Evolutionary conservation across 768 basidiomycete species (phyloP).

Genomic region (Dioszegia aurantiaca): DNA sequence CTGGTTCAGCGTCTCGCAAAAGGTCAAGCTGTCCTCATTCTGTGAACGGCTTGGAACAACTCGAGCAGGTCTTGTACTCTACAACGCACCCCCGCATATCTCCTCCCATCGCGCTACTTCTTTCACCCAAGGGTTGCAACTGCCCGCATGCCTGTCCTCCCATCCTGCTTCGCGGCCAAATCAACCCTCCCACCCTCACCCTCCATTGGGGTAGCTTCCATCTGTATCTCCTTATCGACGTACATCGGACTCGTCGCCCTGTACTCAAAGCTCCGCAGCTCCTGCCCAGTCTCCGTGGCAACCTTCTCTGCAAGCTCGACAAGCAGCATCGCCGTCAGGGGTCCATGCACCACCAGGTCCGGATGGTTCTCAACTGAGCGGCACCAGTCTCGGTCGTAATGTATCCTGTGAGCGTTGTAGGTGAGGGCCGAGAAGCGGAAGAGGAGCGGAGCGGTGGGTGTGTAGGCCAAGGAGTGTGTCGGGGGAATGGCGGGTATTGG

Average conservation of each 20-base stretch:
- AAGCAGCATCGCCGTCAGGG: conserved; percentile 74
- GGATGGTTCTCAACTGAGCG: conserved; percentile 68
- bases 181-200: conserved; percentile 52
- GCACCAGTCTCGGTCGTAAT: conserved; percentile 73
- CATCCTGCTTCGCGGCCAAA: conserved; percentile 64
- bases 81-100: no score
- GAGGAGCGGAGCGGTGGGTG: conserved; percentile 66
- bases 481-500: background rate
- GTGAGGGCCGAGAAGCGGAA: conserved; percentile 84
- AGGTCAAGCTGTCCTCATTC: no score
- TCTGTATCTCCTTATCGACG: conserved; percentile 34
- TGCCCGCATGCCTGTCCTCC: conserved; percentile 64
- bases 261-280: conserved; percentile 63
- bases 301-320: conserved; percentile 58
- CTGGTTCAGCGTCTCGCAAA: no score
- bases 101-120: no score
- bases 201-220: conserved; percentile 44
- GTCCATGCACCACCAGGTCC: conserved; percentile 77
- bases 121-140: conserved; percentile 10
- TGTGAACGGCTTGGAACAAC: no score
- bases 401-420: conserved; percentile 81
- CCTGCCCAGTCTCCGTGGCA: conserved; percentile 27
- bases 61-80: no score
- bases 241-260: conserved; percentile 61
- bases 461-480: conserved; percentile 60